These are phyloP conservation scores for Sarcodon sp. DNA, from an alignment of 768 basidiomycete genomes.

Conservation along the genomic window DNA sequence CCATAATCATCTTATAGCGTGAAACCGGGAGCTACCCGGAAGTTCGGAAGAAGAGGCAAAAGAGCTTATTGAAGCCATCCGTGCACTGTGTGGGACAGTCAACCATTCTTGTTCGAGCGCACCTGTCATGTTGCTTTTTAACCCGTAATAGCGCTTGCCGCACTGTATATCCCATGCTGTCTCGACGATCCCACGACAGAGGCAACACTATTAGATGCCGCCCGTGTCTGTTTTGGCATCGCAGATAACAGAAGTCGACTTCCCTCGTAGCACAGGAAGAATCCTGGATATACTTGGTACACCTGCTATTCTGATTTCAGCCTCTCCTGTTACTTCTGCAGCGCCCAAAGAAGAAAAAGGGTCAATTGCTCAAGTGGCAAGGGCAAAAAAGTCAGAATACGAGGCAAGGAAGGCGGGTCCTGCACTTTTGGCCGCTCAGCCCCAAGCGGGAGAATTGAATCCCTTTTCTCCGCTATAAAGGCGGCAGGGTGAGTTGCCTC, in stretches of 20 bases:
- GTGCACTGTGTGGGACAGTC: background rate
- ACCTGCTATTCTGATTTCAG: conserved; percentile 7
- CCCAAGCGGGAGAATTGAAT: conserved; percentile 10
- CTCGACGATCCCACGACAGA: conserved; percentile 10
- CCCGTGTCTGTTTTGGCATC: conserved; percentile 10
- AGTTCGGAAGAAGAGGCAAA: conserved; percentile 7
- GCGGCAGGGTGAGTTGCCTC: background rate
- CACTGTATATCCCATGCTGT: conserved; percentile 8
- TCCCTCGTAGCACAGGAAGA: conserved; percentile 7
- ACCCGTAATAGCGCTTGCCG: conserved; percentile 10
- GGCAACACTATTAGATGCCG: background rate
- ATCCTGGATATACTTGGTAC: conserved; percentile 13
- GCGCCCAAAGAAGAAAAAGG: conserved; percentile 2
- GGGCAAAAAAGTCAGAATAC: conserved; percentile 6
- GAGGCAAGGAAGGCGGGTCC: conserved; percentile 6
- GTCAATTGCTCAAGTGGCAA: conserved; percentile 4
- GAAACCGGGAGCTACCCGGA: conserved; percentile 5
- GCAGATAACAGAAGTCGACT: conserved; percentile 11
- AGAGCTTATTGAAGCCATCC: conserved; percentile 2
- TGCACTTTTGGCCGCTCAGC: conserved; percentile 7
- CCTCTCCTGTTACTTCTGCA: conserved; percentile 9
- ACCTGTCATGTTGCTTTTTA: too few relatives aligned
- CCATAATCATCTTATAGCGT: background rate
- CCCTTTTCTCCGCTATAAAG: conserved; percentile 1
- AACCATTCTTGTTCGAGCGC: background rate